A percentile compares a stretch with the other conserved stretches of the same genome.
phyloP scores from a whole-genome alignment of 2,329 filamentous ascomycete genomes.

The Fusarium mexicanum region DNA sequence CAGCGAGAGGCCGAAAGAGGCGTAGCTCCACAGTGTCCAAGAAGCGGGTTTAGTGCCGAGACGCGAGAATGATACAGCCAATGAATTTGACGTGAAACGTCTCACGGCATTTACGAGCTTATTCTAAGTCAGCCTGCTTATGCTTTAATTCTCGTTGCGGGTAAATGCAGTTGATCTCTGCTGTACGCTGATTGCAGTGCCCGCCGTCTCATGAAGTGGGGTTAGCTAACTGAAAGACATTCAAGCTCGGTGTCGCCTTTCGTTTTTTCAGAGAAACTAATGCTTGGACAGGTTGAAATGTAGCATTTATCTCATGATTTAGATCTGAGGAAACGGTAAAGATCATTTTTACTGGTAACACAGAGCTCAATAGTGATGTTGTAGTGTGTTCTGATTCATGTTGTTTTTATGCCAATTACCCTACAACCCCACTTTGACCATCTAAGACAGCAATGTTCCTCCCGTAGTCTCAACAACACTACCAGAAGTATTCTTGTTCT shows the following conservation, averaged over 20 bases:
- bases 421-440: not conserved
- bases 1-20: conserved; percentile 16
- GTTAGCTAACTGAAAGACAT: accelerated
- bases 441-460: conserved; percentile 30
- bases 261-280: accelerated
- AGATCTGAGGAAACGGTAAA: accelerated
- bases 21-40: not conserved
- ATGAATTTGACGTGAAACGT: not conserved
- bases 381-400: not conserved
- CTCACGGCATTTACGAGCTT: conserved; percentile 7
- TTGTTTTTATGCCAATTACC: not conserved
- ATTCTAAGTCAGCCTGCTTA: not conserved
- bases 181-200: accelerated
- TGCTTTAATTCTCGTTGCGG: not conserved
- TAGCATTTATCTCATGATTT: accelerated
- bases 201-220: not conserved
- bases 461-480: conserved; percentile 35
- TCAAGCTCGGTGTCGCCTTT: accelerated
- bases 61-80: not conserved
- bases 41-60: conserved; percentile 2
- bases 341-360: accelerated
- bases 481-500: conserved; percentile 35
- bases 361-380: too few species aligned
- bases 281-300: accelerated
- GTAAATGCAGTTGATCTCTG: not conserved